Percentiles rank a stretch among this genome's conserved stretches.
Evolutionary conservation across 768 basidiomycete species (phyloP).

Genomic region (Leccinum variicolor): DNA sequence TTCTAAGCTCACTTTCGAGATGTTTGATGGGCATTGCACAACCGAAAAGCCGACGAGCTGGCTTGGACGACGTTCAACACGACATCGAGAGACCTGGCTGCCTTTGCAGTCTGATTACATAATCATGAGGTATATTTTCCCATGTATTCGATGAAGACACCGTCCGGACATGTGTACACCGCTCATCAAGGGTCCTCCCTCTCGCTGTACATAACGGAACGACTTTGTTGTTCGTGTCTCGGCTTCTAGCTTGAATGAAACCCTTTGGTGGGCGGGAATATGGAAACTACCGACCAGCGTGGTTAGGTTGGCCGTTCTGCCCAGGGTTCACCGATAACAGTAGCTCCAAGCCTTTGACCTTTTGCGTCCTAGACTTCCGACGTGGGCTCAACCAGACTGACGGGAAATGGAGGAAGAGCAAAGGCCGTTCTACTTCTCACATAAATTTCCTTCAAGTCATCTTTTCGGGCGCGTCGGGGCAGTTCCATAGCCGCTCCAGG

Average conservation of each 20-base stretch:
- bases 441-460: conserved; percentile 18
- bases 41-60: not conserved
- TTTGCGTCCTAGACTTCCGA: not conserved
- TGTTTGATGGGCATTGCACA: conserved; percentile 75
- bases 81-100: conserved; percentile 15
- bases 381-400: not conserved
- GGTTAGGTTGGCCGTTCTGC: not conserved
- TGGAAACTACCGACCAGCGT: too few relatives aligned
- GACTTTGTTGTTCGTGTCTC: not conserved
- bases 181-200: not conserved
- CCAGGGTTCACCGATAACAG: not conserved
- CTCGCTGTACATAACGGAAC: not conserved
- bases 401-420: not conserved
- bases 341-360: not conserved
- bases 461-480: conserved; percentile 6
- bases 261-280: not conserved
- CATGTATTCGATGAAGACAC: conserved; percentile 1
- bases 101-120: conserved; percentile 20
- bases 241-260: not conserved
- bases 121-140: conserved; percentile 15
- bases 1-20: conserved; percentile 61
- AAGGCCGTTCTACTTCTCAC: conserved; percentile 7
- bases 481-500: not conserved
- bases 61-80: conserved; percentile 23
- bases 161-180: not conserved